Conservation (phyloP, 129 eudicot genomes). For the Helianthus annuus region DNA sequence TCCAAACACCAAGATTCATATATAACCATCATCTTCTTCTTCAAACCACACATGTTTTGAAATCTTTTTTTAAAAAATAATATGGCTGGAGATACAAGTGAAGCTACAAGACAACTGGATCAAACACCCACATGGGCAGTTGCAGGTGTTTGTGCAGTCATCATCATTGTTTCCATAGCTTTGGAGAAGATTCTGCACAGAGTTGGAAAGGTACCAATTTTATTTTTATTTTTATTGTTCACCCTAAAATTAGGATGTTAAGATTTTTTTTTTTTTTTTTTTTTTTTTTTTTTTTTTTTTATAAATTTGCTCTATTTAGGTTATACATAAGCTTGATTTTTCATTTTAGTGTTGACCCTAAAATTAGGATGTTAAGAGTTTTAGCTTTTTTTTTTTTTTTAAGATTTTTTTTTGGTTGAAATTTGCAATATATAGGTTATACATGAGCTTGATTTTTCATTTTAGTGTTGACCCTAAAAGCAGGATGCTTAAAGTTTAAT, state of each 20-base stretch:
- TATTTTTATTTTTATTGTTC: neutral
- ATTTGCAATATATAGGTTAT: neutral
- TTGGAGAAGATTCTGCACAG: conserved; percentile 55
- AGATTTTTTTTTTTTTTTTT: neutral
- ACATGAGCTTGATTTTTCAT: conserved; percentile 6
- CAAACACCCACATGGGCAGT: conserved; percentile 98
- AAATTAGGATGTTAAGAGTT: neutral
- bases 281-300: neutral
- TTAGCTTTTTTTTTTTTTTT: neutral
- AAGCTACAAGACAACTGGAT: conserved; percentile 42
- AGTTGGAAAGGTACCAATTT: conserved; percentile 62
- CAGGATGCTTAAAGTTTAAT: neutral
- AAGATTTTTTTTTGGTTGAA: neutral
- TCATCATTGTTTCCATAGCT: conserved; percentile 66
- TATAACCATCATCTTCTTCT: neutral
- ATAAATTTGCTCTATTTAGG: neutral
- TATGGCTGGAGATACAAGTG: conserved; percentile 51
- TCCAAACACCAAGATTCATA: neutral
- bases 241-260: neutral
- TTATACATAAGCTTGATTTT: conserved; percentile 1
- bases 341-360: neutral
- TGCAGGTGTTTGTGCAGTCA: conserved; percentile 81
- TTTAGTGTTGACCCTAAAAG: neutral
- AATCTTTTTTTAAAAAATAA: neutral
- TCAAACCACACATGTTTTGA: neutral